A percentile compares a stretch with the other conserved stretches of the same genome.
Conservation (phyloP, 495 filamentous ascomycete genomes). For the Penicillium cataractarum region DNA sequence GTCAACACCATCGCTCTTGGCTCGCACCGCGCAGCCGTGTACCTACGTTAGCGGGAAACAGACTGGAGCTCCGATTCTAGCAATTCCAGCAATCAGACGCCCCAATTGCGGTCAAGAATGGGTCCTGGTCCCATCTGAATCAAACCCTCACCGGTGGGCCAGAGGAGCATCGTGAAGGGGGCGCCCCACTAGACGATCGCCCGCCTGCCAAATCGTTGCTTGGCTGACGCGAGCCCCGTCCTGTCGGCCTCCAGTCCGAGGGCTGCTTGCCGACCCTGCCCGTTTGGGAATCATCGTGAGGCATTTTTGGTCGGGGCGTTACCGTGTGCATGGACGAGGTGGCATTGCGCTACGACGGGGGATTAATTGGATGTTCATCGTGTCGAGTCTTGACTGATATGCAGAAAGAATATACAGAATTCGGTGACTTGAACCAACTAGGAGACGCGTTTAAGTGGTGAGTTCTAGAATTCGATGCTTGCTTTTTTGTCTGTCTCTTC, state of each 20-base stretch:
- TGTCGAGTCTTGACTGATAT: neutral
- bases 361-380: neutral
- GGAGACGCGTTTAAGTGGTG: neutral
- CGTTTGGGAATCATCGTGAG: conserved; percentile 18
- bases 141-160: conserved; percentile 38
- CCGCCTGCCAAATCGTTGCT: conserved; percentile 34
- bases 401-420: neutral
- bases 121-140: conserved; percentile 25
- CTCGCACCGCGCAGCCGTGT: conserved; percentile 30
- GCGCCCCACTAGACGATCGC: conserved; percentile 32
- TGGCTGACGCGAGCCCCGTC: conserved; percentile 11
- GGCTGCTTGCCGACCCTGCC: conserved; percentile 9
- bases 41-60: conserved; percentile 35
- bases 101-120: conserved; percentile 13
- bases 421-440: neutral
- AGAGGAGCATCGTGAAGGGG: conserved; percentile 32
- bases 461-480: neutral
- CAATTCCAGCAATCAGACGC: conserved; percentile 26
- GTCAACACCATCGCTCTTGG: conserved; percentile 23
- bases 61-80: neutral
- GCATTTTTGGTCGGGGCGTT: conserved; percentile 20
- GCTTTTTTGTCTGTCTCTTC: neutral
- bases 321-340: neutral
- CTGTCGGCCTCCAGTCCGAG: conserved; percentile 12
- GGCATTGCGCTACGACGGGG: neutral